Base-by-base conservation (phyloP, 306 rosid genomes). In the Begonia masoniana region DNA sequence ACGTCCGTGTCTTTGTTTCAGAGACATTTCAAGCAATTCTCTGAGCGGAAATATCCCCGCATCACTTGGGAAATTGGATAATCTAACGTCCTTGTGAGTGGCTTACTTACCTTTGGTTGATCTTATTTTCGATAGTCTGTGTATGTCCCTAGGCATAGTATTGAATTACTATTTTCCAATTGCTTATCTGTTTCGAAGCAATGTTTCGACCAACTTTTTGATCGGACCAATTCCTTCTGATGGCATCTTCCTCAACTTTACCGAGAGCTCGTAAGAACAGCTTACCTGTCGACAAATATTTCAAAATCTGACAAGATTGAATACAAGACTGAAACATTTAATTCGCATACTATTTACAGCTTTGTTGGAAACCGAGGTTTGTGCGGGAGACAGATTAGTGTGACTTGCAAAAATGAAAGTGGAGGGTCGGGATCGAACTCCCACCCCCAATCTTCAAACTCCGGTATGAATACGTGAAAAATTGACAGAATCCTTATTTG, bases 11-110 rank as follows among this genome's bases (percentile, higher is more conserved):
- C 45, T 48, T 13, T 69, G 55, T 54, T 60, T 49, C 85, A 91
- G 99, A 75, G 99, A 91, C 63, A 68, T 91, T 70, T 92, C 96
- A 71, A 83, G 95, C 64, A 92, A 92, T 76, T 81, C 88, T 26
- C 80, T 92, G n/a, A 62, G 82, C 59, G 99, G 99, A 67, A 79
- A 23, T 67, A 76, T 86, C 66, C 96, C 99, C 56, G 51, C 54
- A 43, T 81, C 93, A 41, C 80, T 92, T 50, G 99, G 93, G 65
- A 86, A 76, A 68, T 71, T 92, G 87, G 72, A 61, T 65, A 76
- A 79, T 56, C 93, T 92, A 9, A 53, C 51, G 52, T 57, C 63
- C 66, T 57, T 92, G 96, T 86, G 75, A 68, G 99, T 74, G 47
- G 59, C 67, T 64, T 50, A 36, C 43, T 43, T 51, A n/a, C 41